Conservation (phyloP, 2,329 filamentous ascomycete species). For the Rhynchosporium secalis region DNA sequence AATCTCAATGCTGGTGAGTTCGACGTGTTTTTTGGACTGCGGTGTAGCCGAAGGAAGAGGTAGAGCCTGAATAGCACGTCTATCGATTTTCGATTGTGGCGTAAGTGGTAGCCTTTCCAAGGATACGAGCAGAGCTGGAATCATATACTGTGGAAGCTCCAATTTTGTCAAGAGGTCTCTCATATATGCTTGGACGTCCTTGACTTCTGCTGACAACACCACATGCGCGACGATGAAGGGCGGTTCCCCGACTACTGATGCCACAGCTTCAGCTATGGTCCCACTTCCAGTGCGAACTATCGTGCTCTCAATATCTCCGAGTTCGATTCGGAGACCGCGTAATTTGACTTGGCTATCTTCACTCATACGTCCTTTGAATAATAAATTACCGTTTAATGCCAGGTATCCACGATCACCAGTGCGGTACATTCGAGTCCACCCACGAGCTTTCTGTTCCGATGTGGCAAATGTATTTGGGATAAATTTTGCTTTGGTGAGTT, state of each 20-base stretch:
- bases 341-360: conserved; percentile 43
- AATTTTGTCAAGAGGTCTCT: neutral
- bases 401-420: conserved; percentile 45
- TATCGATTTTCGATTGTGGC: conserved; percentile 40
- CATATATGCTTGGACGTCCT: neutral
- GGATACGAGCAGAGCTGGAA: conserved; percentile 36
- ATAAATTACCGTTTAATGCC: conserved; percentile 34
- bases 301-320: conserved; percentile 42
- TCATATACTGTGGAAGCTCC: conserved; percentile 42
- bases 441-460: neutral
- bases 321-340: conserved; percentile 43
- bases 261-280: conserved; percentile 25
- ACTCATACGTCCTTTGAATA: conserved; percentile 37
- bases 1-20: neutral
- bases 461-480: neutral
- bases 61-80: conserved; percentile 26
- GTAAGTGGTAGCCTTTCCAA: conserved; percentile 39
- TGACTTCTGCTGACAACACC: conserved; percentile 28
- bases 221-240: conserved; percentile 42
- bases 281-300: conserved; percentile 5
- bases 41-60: neutral
- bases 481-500: conserved; percentile 11
- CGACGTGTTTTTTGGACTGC: neutral
- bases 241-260: conserved; percentile 29
- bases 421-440: conserved; percentile 10